These are phyloP conservation scores for Lagenidium giganteum DNA, from an alignment of 352 stramenopile genomes.

Conservation along the genomic window DNA sequence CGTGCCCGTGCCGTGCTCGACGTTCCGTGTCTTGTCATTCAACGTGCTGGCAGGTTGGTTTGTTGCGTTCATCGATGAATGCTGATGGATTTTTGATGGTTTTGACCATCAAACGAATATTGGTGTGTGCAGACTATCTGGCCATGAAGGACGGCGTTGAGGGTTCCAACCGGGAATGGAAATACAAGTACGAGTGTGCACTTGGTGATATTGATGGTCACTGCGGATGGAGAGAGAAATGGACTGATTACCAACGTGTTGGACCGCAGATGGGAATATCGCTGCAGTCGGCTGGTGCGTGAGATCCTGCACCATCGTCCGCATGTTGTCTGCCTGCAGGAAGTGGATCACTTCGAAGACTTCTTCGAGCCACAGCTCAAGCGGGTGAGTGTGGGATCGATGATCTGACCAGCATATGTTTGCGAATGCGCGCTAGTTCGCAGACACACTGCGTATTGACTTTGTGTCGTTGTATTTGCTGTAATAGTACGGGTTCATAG, in stretches of 20 bases:
- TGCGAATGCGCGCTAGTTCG: background rate
- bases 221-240: too few relatives aligned
- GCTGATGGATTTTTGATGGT: background rate
- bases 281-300: constrained; percentile 23
- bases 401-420: background rate
- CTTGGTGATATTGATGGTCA: background rate
- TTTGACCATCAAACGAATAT: too few relatives aligned
- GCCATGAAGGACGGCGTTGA: constrained; percentile 17
- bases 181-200: constrained; percentile 29
- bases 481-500: constrained; percentile 27
- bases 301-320: constrained; percentile 32
- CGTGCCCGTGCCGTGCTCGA: constrained; percentile 17
- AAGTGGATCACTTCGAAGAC: constrained; percentile 51
- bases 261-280: constrained; percentile 30
- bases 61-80: background rate
- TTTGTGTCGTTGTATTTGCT: background rate
- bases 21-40: constrained; percentile 67
- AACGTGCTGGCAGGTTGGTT: constrained; percentile 75
- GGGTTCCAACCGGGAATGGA: constrained; percentile 17
- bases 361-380: constrained; percentile 45
- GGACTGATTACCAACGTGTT: constrained; percentile 1
- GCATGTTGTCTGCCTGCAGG: constrained; percentile 44
- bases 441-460: background rate
- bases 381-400: constrained; percentile 5
- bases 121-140: constrained; percentile 51